Evolutionary conservation across 805 yeast genomes (phyloP), one percentile per base, ranked within the genome.

Genomic region (Metschnikowia rubicola): DNA sequence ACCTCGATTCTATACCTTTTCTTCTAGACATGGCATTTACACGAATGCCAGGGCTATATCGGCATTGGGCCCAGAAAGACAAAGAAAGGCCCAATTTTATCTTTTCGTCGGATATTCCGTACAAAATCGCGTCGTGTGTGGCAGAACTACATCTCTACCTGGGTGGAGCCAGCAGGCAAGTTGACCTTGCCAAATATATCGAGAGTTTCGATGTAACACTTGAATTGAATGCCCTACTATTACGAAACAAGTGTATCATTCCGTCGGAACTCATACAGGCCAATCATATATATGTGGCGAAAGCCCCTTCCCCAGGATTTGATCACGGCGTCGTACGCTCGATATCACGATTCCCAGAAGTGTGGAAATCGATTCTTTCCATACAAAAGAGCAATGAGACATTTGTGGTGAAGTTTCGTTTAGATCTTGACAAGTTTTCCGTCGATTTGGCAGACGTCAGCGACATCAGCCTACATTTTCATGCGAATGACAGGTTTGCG

Each of bases 1-100:
- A 21, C 26, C 26, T 21, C 2, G 26, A 21, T 21, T 4, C 6
- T 21, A 2, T 2, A 2, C 17, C 17, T 15, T 15, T 2, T 3
- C 7, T 7, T 21, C 26, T 3, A 4, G 26, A 21, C 26, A 21
- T 21, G 26, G 5, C 26, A 21, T 21, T 21, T 21, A 21, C 26
- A 21, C 26, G 32, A 13, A 21, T 21, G 8, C 19, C 39, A 10
- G 47, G 55, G n/a, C 37, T 46, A 39, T 48, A 41, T 34, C 52
- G 48, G 35, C 48, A 45, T 41, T 36, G 39, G 2, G 48, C 48
- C 32, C 51, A 37, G 35, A 54, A 55, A 34, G 75, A 71, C 53
- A 57, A 63, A 5, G 57, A 62, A 37, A 63, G 63, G 48, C 77
- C 76, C 31, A 70, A 68, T 51, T 63, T 70, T 43, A 54, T 71